Conservation (phyloP, 148 eudicot species). For the Chenopodium berlandieri region DNA sequence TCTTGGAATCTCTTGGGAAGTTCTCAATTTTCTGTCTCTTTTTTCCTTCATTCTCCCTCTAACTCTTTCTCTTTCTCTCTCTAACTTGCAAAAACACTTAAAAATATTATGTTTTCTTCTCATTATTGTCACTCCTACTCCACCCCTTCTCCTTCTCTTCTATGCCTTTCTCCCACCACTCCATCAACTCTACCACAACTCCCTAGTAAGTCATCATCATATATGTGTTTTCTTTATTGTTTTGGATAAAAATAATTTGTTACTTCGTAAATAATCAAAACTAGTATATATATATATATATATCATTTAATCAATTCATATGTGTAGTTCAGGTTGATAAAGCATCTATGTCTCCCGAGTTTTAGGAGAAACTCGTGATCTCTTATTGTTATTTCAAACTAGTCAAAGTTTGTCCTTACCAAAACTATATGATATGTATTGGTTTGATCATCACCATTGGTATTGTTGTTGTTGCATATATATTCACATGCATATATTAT, state of each 20-base stretch:
- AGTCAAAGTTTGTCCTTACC: too few relatives aligned
- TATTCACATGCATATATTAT: background rate
- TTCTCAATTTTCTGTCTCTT: background rate
- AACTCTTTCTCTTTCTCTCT: background rate
- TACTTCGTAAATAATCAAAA: too few relatives aligned
- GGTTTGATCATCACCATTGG: background rate
- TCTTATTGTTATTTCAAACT: too few relatives aligned
- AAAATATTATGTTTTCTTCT: slow-evolving; percentile 5
- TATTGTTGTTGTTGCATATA: background rate
- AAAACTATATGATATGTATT: background rate
- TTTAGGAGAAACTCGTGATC: too few relatives aligned
- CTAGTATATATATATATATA: too few relatives aligned
- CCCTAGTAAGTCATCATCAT: background rate
- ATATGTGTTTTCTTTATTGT: background rate
- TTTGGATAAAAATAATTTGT: background rate
- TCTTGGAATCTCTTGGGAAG: slow-evolving; percentile 20
- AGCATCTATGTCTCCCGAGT: too few relatives aligned
- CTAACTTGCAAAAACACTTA: background rate
- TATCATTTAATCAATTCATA: too few relatives aligned
- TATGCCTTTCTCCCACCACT: slow-evolving; percentile 10
- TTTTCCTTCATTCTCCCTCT: background rate
- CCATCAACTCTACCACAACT: background rate
- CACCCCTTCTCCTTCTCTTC: background rate
- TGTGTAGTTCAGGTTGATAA: too few relatives aligned
- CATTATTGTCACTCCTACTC: slow-evolving; percentile 5